Conservation (phyloP, 2,329 filamentous ascomycete genomes). For the Ophiobolus disseminans region DNA sequence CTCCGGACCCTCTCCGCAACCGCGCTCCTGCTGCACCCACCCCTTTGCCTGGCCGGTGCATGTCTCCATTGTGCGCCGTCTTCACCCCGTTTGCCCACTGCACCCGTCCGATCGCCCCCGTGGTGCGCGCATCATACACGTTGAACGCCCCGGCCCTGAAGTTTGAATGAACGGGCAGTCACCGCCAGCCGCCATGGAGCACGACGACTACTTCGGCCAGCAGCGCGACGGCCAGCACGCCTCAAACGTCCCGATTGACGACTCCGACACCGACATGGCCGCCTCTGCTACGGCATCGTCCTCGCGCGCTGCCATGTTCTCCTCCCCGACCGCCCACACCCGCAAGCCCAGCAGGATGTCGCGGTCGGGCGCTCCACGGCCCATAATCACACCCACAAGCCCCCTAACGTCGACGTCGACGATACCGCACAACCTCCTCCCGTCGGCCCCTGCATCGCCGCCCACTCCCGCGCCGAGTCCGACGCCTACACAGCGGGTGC, state of each 20-base stretch:
- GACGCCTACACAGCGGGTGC: conserved; percentile 67
- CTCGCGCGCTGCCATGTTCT: conserved; percentile 43
- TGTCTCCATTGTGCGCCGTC: conserved; percentile 12
- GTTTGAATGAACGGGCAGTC: conserved; percentile 14
- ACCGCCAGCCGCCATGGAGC: conserved; percentile 36
- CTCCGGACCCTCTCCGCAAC: conserved; percentile 11
- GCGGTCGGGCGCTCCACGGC: conserved; percentile 51
- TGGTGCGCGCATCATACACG: conserved; percentile 4
- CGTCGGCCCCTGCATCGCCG: conserved; percentile 69
- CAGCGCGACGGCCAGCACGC: conserved; percentile 29
- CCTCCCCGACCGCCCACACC: conserved; percentile 43
- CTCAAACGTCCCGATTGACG: conserved; percentile 29
- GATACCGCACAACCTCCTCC: conserved; percentile 67
- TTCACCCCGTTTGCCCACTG: background rate
- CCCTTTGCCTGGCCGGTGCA: conserved; percentile 4
- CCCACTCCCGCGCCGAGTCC: conserved; percentile 72
- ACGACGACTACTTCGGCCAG: conserved; percentile 41
- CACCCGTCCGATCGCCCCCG: conserved; percentile 2
- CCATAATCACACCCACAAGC: conserved; percentile 60
- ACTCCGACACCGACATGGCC: conserved; percentile 48
- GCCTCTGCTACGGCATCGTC: conserved; percentile 43
- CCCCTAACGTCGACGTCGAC: conserved; percentile 54
- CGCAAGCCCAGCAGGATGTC: conserved; percentile 51
- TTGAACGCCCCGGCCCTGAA: conserved; percentile 12
- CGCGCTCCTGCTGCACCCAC: conserved; percentile 6